A percentile compares a stretch with the other conserved stretches of the same genome.
phyloP scores from a whole-genome alignment of 2,329 filamentous ascomycete species.

The Phyllosticta paracitricarpa region DNA sequence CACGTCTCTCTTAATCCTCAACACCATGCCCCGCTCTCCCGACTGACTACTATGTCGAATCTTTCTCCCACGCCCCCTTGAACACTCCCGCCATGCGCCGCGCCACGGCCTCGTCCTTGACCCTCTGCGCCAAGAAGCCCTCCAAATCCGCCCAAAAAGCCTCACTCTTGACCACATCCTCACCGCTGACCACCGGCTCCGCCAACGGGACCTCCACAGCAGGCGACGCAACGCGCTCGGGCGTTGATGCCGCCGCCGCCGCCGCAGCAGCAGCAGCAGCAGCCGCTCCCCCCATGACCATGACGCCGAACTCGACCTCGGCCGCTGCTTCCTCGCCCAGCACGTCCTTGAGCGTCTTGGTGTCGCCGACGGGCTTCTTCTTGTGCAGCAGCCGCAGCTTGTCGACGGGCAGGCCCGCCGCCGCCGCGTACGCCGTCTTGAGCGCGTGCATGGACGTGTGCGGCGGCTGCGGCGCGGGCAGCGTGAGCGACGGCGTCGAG shows the following conservation, averaged over 20 bases:
- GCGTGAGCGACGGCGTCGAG: conserved; percentile 51
- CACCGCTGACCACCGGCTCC: conserved; percentile 46
- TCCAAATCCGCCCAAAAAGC: conserved; percentile 82
- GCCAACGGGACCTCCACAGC: conserved; percentile 26
- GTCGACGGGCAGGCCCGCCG: conserved; percentile 42
- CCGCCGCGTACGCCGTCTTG: conserved; percentile 56
- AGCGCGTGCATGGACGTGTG: conserved; percentile 69
- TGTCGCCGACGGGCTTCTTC: conserved; percentile 75
- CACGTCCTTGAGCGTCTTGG: conserved; percentile 67
- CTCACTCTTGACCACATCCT: conserved; percentile 54
- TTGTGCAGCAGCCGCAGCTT: conserved; percentile 81
- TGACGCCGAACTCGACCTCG: conserved; percentile 68
- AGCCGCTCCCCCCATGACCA: conserved; percentile 67
- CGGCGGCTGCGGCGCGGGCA: conserved; percentile 48
- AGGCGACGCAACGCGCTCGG: not conserved
- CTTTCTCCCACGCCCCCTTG: conserved; percentile 55
- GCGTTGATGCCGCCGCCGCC: conserved; percentile 18
- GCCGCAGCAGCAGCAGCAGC: conserved; percentile 16
- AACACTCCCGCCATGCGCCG: conserved; percentile 58
- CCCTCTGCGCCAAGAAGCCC: conserved; percentile 67
- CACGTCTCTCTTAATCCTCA: too few species aligned
- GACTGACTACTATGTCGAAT: not conserved
- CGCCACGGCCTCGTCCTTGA: conserved; percentile 60
- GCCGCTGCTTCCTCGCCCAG: conserved; percentile 44
- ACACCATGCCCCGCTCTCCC: not conserved